Evolutionary conservation across 2,329 filamentous ascomycete genomes (phyloP), one percentile per base, ranked within the genome.

Genomic region (Cladosporium halotolerans): DNA sequence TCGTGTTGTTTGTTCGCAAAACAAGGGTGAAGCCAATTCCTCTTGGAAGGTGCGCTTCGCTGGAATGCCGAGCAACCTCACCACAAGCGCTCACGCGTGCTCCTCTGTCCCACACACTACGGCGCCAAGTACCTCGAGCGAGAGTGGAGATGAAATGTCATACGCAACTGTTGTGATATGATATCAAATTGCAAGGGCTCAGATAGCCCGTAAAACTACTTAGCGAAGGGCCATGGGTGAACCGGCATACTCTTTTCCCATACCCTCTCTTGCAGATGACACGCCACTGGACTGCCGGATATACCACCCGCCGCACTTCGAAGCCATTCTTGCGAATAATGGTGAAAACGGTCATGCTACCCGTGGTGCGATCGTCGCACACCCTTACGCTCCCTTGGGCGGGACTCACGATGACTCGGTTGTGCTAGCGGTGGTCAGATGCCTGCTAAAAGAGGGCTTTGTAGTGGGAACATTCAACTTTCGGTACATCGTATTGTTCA

Each of bases 381-480:
- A 97, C 69, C 92, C 93, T 0, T 97, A 97, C 66, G 89, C 89
- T 33, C 85, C 89, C 0, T 74, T 97, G 48, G 93, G 93, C 4
- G 93, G 92, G 4, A 84, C 76, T 68, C 93, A 84, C 66, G 88
- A 97, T 66, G 91, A 97, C 66, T 79, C 81, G 0, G 78, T 96
- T 0, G 85, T 97, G 1, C 76, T 81, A n/a, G 74, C 82, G 8
- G 72, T 87, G 2, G 82, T 80, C 0, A 73, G 75, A 2, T 71
- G 85, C 54, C 74, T 95, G 43, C 68, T 95, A n/a, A 73, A 78
- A 4, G 72, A 77, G 49, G 88, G 88, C 1, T 95, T 82, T 63
- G 68, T 95, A 1, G 86, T 96, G 2, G 85, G 80, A 7, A 95
- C 89, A 0, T 96, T 97, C 70, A 96, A 97, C 66, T 96, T 97